Percentiles rank a stretch among this genome's conserved stretches.
Conservation (phyloP, 108 stramenopile genomes). For the Cylindrotheca fusiformis region DNA sequence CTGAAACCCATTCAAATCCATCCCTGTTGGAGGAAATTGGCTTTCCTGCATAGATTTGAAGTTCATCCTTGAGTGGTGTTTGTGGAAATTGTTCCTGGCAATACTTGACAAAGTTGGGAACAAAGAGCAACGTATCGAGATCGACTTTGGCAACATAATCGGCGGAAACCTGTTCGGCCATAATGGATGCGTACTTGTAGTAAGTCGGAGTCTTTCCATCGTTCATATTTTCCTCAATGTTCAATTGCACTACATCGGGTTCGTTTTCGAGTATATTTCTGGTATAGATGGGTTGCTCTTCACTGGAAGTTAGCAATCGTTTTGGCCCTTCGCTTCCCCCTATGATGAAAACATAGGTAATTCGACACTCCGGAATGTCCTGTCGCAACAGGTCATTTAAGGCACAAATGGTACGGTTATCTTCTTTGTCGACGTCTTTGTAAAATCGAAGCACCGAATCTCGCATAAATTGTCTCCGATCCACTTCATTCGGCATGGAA, state of each 20-base stretch:
- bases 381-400: no score
- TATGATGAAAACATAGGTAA: conserved; percentile 34
- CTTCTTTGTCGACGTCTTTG: no score
- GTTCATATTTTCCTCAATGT: conserved; percentile 46
- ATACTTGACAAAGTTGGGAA: conserved; percentile 28
- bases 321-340: conserved; percentile 25
- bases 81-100: conserved; percentile 12
- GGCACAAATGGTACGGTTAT: no score
- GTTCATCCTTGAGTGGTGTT: conserved; percentile 12
- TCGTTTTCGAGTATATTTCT: neutral
- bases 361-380: conserved; percentile 34
- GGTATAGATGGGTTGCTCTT: conserved; percentile 1
- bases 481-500: no score
- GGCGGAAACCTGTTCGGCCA: conserved; percentile 16
- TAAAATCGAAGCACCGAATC: no score
- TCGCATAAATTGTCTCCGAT: no score
- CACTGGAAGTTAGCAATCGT: conserved; percentile 1
- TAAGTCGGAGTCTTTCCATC: conserved; percentile 44
- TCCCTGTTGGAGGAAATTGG: no score
- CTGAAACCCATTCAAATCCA: no score
- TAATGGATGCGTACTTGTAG: conserved; percentile 27
- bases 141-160: conserved; percentile 45
- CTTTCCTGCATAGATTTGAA: no score
- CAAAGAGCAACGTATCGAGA: conserved; percentile 28
- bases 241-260: conserved; percentile 28